Percentiles rank a stretch among this genome's conserved stretches.
phyloP scores from a whole-genome alignment of 2,329 filamentous ascomycete genomes.

The Exserohilum turcica region DNA sequence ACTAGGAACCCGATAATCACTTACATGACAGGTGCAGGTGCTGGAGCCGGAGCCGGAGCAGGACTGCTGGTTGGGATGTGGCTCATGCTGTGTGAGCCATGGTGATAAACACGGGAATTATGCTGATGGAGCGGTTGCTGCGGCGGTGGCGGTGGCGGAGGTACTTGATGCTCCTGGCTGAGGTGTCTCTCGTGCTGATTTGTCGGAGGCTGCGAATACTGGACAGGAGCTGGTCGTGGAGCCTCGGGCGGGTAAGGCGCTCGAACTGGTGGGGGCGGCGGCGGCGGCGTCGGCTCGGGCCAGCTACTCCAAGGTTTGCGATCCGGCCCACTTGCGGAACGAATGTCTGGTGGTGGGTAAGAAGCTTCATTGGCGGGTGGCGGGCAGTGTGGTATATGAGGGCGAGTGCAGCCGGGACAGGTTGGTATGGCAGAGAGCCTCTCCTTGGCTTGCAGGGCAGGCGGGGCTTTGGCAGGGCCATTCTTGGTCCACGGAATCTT shows the following conservation, averaged over 20 bases:
- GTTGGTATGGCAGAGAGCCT: conserved; percentile 37
- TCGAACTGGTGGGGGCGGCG: conserved; percentile 25
- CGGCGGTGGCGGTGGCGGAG: conserved; percentile 22
- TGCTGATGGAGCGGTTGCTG: conserved; percentile 36
- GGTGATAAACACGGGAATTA: conserved; percentile 39
- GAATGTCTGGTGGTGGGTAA: conserved; percentile 28
- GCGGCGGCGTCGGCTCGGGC: conserved; percentile 21
- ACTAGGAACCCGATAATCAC: not conserved
- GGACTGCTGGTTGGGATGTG: conserved; percentile 31
- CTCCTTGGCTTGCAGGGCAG: conserved; percentile 85
- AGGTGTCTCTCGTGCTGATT: conserved; percentile 26
- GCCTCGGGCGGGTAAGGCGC: conserved; percentile 30
- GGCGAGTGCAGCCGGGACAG: conserved; percentile 26
- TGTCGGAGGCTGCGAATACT: conserved; percentile 30
- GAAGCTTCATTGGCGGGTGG: conserved; percentile 8
- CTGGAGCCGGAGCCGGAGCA: not conserved
- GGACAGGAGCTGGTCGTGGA: conserved; percentile 15
- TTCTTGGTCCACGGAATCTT: conserved; percentile 79
- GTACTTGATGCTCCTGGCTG: conserved; percentile 31
- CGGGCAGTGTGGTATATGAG: conserved; percentile 41
- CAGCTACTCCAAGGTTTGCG: conserved; percentile 33
- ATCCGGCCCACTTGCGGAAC: conserved; percentile 30
- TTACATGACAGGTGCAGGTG: conserved; percentile 21
- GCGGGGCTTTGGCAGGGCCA: conserved; percentile 60
- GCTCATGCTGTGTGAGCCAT: conserved; percentile 37